phyloP scores from a whole-genome alignment of 768 basidiomycete species.

The Mycena leptocephala region DNA sequence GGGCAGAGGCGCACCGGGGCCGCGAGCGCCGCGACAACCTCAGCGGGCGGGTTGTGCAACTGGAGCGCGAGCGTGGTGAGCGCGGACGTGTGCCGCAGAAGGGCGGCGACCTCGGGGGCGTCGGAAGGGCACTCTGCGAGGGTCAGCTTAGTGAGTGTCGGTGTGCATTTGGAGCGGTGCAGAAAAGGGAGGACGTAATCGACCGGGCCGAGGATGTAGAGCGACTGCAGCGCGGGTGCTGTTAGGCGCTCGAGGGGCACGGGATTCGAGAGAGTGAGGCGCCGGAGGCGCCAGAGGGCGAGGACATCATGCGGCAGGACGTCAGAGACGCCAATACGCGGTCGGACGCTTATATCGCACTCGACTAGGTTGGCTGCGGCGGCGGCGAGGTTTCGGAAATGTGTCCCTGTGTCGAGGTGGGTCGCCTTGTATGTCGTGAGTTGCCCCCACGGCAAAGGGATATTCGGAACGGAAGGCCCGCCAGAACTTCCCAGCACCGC shows the following conservation, averaged over 20 bases:
- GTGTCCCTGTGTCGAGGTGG: neutral
- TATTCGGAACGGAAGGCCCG: neutral
- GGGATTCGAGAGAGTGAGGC: neutral
- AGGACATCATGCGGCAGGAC: neutral
- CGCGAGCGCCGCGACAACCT: neutral
- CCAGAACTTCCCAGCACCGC: neutral
- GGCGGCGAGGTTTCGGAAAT: neutral
- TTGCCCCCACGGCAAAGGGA: neutral
- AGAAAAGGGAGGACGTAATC: neutral
- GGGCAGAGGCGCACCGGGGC: neutral
- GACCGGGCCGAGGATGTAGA: neutral
- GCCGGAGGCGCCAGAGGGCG: neutral
- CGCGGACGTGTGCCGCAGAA: neutral
- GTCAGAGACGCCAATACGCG: rapidly evolving
- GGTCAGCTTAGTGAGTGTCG: neutral
- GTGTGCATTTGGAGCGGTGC: neutral
- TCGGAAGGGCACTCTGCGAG: neutral
- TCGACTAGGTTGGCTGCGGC: neutral
- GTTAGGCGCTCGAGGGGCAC: neutral
- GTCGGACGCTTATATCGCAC: neutral
- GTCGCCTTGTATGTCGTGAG: neutral
- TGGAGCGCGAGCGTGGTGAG: neutral
- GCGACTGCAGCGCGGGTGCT: neutral
- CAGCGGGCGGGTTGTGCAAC: neutral
- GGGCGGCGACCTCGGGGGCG: neutral